Conservation (phyloP, 805 yeast genomes). For the Lipomyces starkeyi region DNA sequence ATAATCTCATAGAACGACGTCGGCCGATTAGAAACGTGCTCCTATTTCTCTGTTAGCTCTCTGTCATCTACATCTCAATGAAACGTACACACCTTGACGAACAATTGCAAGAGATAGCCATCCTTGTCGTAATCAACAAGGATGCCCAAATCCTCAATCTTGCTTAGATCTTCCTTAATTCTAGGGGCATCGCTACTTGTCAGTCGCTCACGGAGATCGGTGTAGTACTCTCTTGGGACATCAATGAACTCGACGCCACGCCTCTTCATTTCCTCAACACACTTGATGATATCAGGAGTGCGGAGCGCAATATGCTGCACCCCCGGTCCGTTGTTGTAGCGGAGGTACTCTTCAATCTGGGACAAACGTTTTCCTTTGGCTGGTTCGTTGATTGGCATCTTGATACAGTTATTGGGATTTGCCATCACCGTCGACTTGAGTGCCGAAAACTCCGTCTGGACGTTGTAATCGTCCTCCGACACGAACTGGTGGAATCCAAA, state of each 20-base stretch:
- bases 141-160: conserved; percentile 56
- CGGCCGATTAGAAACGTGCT: conserved; percentile 58
- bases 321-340: conserved; percentile 79
- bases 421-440: conserved; percentile 80
- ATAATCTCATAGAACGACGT: conserved; percentile 82
- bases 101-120: conserved; percentile 73
- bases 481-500: conserved; percentile 80
- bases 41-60: conserved; percentile 8
- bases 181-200: conserved; percentile 47
- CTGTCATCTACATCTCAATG: background rate
- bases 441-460: conserved; percentile 73
- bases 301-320: conserved; percentile 80
- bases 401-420: conserved; percentile 63
- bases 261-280: conserved; percentile 59
- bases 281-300: conserved; percentile 63
- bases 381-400: conserved; percentile 88
- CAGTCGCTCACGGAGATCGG: conserved; percentile 55
- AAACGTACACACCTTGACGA: conserved; percentile 55
- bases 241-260: conserved; percentile 74
- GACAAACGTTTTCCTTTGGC: conserved; percentile 68
- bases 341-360: conserved; percentile 82
- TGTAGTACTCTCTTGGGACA: conserved; percentile 66
- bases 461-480: conserved; percentile 82
- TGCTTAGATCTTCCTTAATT: conserved; percentile 59
- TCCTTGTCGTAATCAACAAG: conserved; percentile 75